phyloP scores from a whole-genome alignment of 2,329 filamentous ascomycete species.

The Aspergillus udagawae region DNA sequence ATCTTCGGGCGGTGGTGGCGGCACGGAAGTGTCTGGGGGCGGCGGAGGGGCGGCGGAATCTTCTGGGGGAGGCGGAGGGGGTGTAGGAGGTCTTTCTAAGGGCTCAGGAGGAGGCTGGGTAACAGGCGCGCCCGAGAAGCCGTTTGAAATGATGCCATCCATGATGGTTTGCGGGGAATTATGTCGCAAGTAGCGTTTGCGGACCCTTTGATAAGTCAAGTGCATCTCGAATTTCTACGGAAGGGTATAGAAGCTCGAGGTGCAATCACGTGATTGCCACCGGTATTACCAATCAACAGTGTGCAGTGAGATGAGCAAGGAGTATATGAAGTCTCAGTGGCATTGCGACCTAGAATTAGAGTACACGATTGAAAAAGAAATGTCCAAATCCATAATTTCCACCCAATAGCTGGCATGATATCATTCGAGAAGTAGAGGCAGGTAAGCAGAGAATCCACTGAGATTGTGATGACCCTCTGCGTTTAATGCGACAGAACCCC shows the following conservation, averaged over 20 bases:
- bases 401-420: conserved; percentile 19
- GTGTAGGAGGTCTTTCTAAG: conserved; percentile 34
- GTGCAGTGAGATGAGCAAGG: neutral
- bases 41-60: conserved; percentile 40
- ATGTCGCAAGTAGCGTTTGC: neutral
- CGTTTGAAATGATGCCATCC: conserved; percentile 32
- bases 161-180: conserved; percentile 19
- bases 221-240: conserved; percentile 29
- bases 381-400: conserved; percentile 22
- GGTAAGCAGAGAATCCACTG: conserved; percentile 6
- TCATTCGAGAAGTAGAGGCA: conserved; percentile 12
- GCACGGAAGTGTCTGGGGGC: conserved; percentile 33
- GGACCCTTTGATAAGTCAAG: neutral
- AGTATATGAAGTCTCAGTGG: conserved; percentile 4
- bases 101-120: conserved; percentile 36
- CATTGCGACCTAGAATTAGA: conserved; percentile 22
- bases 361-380: conserved; percentile 22
- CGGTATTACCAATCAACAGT: neutral
- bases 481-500: conserved; percentile 21
- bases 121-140: conserved; percentile 17
- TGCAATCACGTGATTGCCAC: conserved; percentile 23
- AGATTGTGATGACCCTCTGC: neutral
- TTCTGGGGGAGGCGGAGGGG: conserved; percentile 38
- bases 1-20: conserved; percentile 43
- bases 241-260: conserved; percentile 6